A percentile compares a stretch with the other conserved stretches of the same genome.
phyloP scores from a whole-genome alignment of 78 protist species.

The Dictyostelium brefeldianum region DNA sequence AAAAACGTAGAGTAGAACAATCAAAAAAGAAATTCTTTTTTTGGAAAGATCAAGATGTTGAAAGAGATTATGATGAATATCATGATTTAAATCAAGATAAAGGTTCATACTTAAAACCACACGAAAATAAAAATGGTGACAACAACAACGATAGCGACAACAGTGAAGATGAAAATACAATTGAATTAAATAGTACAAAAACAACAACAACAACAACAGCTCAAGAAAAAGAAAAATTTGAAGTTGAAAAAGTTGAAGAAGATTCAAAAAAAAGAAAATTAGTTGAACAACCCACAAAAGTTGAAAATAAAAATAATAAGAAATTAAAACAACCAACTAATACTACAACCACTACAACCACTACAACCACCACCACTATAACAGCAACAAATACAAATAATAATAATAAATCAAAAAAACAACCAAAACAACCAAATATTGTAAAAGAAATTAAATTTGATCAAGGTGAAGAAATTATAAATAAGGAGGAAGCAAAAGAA shows the following conservation, averaged over 20 bases:
- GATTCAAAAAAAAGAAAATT: neutral
- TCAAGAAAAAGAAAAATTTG: neutral
- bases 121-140: neutral
- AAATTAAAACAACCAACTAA: neutral
- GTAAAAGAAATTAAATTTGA: neutral
- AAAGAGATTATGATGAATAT: conserved; percentile 28
- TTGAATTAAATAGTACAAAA: conserved; percentile 18
- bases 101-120: conserved; percentile 18
- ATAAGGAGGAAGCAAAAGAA: neutral
- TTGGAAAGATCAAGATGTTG: conserved; percentile 38
- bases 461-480: conserved; percentile 3
- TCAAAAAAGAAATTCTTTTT: conserved; percentile 67
- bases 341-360: neutral
- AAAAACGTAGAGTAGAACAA: conserved; percentile 44
- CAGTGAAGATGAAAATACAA: conserved; percentile 51
- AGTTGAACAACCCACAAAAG: neutral
- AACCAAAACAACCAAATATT: neutral
- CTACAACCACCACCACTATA: neutral
- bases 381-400: neutral
- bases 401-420: neutral
- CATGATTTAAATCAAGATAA: conserved; percentile 22
- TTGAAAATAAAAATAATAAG: neutral
- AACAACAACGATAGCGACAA: neutral
- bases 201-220: neutral
- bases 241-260: neutral